Base-by-base conservation (phyloP, 495 filamentous ascomycete species). In the Trichoderma asperelloides region DNA sequence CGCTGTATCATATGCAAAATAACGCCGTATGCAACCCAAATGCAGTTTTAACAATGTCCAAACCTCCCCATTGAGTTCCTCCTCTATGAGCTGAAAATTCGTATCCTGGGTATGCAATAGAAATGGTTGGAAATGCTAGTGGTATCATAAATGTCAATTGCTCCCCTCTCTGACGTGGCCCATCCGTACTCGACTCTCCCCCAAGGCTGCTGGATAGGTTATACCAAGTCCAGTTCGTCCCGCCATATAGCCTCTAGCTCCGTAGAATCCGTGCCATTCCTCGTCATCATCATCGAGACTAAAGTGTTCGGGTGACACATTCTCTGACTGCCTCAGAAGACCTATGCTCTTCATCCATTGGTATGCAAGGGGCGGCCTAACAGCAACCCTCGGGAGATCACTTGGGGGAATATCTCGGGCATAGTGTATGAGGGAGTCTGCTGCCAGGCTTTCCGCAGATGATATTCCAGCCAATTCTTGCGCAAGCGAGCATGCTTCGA, bases 231-330 rank as follows among this genome's bases (percentile, higher is more conserved):
- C 27, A 15, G 55, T 60, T 30, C 27, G 55, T 21, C 55, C 55
- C 13, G 55, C 55, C 55, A 60, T 30, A 30, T 30, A 25, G 23
- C 16, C 25, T 12, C 23, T 28, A 12, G 55, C 27, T 16, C 55
- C 55, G 25, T 60, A 60, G 16, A 60, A 60, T 60, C 55, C 55
- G 4, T 60, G 55, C 23, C 25, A 60, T 60, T 30, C 55, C 55
- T 60, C 55, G 5, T 60, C 55, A 27, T 6, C 55, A 12, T 60
- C 55, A 60, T 21, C 49, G 21, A 60, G 13, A 3, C 55, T 6
- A 30, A 15, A 60, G 16, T 60, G 25, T 15, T 60, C 55, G 13
- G 55, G 55, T 30, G 23, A 15, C 2, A 13, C 12, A 21, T 16
- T 60, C 25, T 60, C 55, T 12, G 55, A 60, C 25, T 15, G 16